phyloP scores from a whole-genome alignment of 2,329 filamentous ascomycete species.

The Aspergillus oerlinghausenensis region DNA sequence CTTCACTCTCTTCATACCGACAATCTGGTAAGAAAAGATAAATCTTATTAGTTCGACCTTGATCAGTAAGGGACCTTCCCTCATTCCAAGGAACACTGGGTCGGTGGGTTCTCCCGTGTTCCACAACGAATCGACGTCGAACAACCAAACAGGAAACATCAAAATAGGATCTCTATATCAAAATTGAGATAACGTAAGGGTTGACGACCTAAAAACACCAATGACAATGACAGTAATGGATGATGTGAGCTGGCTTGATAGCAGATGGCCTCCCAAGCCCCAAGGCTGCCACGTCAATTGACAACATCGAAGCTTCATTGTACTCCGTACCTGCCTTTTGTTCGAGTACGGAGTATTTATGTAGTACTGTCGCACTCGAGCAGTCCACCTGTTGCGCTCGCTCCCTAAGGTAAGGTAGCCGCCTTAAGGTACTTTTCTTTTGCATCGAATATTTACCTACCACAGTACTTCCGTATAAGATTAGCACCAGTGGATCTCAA shows the following conservation, averaged over 20 bases:
- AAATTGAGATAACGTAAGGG: neutral
- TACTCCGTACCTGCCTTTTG: neutral
- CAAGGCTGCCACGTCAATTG: neutral
- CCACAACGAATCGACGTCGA: neutral
- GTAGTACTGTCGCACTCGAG: neutral
- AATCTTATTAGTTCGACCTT: too few relatives aligned
- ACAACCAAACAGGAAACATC: neutral
- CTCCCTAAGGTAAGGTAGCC: neutral
- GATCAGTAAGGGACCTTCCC: neutral
- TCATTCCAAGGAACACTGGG: neutral
- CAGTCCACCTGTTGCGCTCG: neutral
- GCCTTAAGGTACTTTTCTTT: neutral
- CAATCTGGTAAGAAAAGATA: too few relatives aligned
- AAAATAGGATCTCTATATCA: neutral
- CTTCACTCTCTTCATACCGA: too few relatives aligned
- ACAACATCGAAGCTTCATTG: neutral
- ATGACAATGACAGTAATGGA: neutral
- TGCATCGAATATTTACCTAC: neutral
- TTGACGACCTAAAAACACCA: neutral
- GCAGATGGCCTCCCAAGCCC: neutral
- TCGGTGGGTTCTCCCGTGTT: neutral
- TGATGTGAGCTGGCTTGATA: neutral
- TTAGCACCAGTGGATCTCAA: neutral
- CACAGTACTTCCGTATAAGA: neutral
- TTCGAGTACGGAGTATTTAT: neutral